phyloP scores from a whole-genome alignment of 192 early-diverging fungal genomes.

The Fimicolochytrium jonesii region DNA sequence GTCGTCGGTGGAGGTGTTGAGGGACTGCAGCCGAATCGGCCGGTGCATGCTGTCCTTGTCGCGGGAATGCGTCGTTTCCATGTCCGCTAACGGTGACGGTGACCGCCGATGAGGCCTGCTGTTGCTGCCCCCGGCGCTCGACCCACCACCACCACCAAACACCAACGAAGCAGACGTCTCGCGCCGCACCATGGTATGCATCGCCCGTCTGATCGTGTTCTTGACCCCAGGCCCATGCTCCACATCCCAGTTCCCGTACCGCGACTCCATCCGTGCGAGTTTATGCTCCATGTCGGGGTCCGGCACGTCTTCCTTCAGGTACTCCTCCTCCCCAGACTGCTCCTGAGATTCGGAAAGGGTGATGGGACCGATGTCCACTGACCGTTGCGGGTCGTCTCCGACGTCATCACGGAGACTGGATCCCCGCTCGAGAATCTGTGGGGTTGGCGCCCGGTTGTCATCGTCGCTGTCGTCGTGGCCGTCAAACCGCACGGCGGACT shows the following conservation, averaged over 20 bases:
- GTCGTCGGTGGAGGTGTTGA: too few species aligned
- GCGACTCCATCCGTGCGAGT: conserved; percentile 7
- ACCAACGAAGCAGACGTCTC: background rate
- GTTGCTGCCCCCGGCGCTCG: too few species aligned
- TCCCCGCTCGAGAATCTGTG: background rate
- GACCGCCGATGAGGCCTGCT: too few species aligned
- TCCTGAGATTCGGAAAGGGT: conserved; percentile 1
- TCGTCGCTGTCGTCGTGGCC: background rate
- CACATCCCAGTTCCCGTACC: background rate
- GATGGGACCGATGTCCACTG: background rate
- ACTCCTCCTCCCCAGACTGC: conserved; percentile 17
- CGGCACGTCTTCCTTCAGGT: conserved; percentile 36
- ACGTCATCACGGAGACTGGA: background rate
- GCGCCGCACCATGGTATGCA: conserved; percentile 1
- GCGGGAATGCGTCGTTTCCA: too few species aligned
- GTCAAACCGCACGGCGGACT: background rate
- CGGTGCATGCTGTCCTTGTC: too few species aligned
- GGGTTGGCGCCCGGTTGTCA: background rate
- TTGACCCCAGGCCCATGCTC: conserved; percentile 2
- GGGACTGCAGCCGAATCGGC: too few species aligned
- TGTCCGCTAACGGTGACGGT: too few species aligned
- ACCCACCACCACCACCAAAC: background rate
- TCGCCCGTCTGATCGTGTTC: conserved; percentile 8
- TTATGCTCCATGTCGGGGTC: conserved; percentile 30
- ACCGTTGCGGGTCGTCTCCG: too few species aligned